Base-by-base conservation (phyloP, 371 early-diverging fungal genomes). In the Saksenaea vasiformis region DNA sequence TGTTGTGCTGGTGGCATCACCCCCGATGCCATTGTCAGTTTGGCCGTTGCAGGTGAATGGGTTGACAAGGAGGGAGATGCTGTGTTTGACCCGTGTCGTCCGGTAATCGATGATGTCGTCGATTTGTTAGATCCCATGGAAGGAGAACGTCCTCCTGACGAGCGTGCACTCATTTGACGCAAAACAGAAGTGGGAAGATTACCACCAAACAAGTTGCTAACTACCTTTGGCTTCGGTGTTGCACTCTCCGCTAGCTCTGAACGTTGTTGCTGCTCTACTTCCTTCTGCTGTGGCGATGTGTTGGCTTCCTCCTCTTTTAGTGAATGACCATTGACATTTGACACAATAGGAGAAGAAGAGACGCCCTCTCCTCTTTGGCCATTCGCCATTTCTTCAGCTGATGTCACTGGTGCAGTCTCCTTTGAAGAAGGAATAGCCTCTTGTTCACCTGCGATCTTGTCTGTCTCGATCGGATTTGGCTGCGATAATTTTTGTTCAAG, bases 121-220 rank as follows among this genome's bases (percentile, higher is more conserved):
- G 68, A 68, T 51, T 71, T 76, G 14, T 22, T 64, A 15, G 74
- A 62, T 36, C 68, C 60, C 15, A 73, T 53, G 24, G 74, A 73
- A 13, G 77, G 77, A 1, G 80, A 77, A 54, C 61, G 71, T 31
- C 78, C 77, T 62, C 70, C 73, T 0, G 72, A 68, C 13, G 84
- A 78, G 56, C 82, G 76, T 10, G 86, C 82, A 56, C 87, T 86
- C 81, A 88, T 70, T 62, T 88, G 88, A 43, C 88, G 86, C 43
- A 86, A 74, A 13, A 88, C 88, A 27, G 87, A 85, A 5, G 88
- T 88, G 10, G 88, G 88, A n/a, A 88, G 68, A 44, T 86, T 87
- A 13, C 83, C 84, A 37, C 82, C 86, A 73, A 88, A 83, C 27
- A 77, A 68, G 44, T 70, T 77, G 57, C 74, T 77, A 4, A 77